phyloP scores from a whole-genome alignment of 441 rosid genomes.

The Gossypium gossypioides region DNA sequence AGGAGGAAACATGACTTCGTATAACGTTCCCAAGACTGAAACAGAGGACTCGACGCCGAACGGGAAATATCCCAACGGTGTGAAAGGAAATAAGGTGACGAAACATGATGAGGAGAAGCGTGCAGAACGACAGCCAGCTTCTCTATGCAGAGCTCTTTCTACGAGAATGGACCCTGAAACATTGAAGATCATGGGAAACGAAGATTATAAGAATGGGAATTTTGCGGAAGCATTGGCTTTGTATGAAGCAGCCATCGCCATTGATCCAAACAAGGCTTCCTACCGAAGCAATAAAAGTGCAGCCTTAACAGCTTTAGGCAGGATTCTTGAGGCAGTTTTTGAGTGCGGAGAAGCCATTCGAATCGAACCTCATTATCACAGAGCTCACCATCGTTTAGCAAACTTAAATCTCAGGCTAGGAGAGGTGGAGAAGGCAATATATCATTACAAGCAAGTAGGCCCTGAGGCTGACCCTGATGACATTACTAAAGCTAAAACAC shows the following conservation, averaged over 20 bases:
- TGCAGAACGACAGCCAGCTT: constrained; percentile 24
- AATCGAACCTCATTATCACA: constrained; percentile 71
- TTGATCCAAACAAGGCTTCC: constrained; percentile 76
- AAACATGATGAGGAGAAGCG: constrained; percentile 21
- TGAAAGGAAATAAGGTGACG: constrained; percentile 47
- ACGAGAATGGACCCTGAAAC: constrained; percentile 95
- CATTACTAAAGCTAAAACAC: constrained; percentile 45
- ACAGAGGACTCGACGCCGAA: constrained; percentile 18
- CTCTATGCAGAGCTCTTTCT: constrained; percentile 74
- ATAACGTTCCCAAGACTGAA: constrained; percentile 13
- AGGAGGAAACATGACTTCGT: constrained; percentile 16
- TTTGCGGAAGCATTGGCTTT: constrained; percentile 84
- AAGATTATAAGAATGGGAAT: constrained; percentile 85
- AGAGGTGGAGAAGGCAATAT: constrained; percentile 66
- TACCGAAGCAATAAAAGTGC: constrained; percentile 89
- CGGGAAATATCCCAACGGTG: constrained; percentile 31
- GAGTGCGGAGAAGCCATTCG: constrained; percentile 86
- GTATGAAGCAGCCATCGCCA: constrained; percentile 88
- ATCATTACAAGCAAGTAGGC: constrained; percentile 76
- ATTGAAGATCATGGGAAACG: constrained; percentile 84
- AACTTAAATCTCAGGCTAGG: constrained; percentile 84
- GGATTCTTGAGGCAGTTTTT: constrained; percentile 72
- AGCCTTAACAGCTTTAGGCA: constrained; percentile 72
- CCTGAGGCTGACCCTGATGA: constrained; percentile 66
- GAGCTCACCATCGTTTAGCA: constrained; percentile 90